Conservation (phyloP, 768 basidiomycete genomes). For the Termitomyces sp. region DNA sequence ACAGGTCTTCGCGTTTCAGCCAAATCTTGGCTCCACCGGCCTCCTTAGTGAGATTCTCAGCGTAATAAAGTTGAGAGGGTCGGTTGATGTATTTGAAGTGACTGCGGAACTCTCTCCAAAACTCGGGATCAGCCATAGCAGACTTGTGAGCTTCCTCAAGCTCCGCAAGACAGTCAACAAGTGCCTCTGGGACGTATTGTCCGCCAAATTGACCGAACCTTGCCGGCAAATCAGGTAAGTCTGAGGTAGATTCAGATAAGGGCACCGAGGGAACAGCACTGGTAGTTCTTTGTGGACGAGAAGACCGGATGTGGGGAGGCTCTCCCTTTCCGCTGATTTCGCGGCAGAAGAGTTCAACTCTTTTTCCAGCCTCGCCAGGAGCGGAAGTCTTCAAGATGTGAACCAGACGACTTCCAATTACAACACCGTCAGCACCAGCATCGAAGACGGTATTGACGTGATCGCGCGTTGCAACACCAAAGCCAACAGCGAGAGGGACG, state of each 20-base stretch:
- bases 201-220: constrained; percentile 96
- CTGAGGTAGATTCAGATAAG: constrained; percentile 26
- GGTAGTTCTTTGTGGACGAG: constrained; percentile 22
- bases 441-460: constrained; percentile 86
- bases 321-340: constrained; percentile 53
- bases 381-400: constrained; percentile 69
- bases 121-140: constrained; percentile 84
- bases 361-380: constrained; percentile 38
- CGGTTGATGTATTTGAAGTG: constrained; percentile 94
- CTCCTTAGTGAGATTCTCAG: constrained; percentile 85
- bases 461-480: constrained; percentile 86
- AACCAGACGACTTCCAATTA: constrained; percentile 88
- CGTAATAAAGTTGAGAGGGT: constrained; percentile 88
- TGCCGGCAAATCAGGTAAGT: constrained; percentile 56
- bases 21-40: constrained; percentile 95
- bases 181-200: constrained; percentile 94
- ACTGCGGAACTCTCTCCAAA: constrained; percentile 88
- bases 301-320: constrained; percentile 32
- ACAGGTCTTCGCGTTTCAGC: constrained; percentile 96
- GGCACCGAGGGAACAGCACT: constrained; percentile 23
- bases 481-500: constrained; percentile 92
- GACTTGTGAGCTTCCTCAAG: constrained; percentile 87
- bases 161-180: constrained; percentile 91
- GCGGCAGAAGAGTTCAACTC: constrained; percentile 71
- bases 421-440: constrained; percentile 93